Base-by-base conservation (phyloP, 164 flowering plant genomes). In the Tetracentron sinense region DNA sequence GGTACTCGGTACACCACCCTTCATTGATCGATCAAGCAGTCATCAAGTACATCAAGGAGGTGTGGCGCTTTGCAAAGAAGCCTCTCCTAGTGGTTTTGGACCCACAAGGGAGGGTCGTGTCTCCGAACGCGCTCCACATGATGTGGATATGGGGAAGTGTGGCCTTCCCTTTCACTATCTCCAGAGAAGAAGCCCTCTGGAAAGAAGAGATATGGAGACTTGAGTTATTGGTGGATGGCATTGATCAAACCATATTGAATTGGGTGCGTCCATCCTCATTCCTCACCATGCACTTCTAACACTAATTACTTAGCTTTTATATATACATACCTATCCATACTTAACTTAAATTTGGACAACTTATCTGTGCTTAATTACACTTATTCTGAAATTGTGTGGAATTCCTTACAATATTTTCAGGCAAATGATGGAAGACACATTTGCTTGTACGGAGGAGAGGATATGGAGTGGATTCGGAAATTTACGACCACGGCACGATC, bases 101-200 rank as follows among this genome's bases (percentile, higher is more conserved):
- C 54, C 78, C 77, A 0, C 77, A 78, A 30, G 85, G 84, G 19
- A 73, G 56, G 57, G 81, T 82, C 0, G 73, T 65, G 38, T 75
- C 75, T 63, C 54, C 54, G 0, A 82, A 84, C 47, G 88, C 88
- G 0, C 61, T 84, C 30, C 84, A 76, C 76, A 80, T 84, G 86
- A 69, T 82, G 70, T 84, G 85, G 82, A 84, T 84, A 33, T 84
- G 88, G 88, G 84, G 81, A 42, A 74, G 78, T 65, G 0, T 63
- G 21, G 85, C 83, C 12, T 80, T 42, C 66, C 88, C 88, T 56
- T 84, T 84, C 72, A 80, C 77, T 17, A 73, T 69, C 63, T 23
- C 38, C 3, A 77, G 75, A 57, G 88, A 84, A 61, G 81, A 75
- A 63, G 64, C 61, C 0, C 81, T 84, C 4, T 84, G 88, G 88